Base-by-base conservation (phyloP, 2,329 filamentous ascomycete species). In the Berkeleyomyces rouxiae region DNA sequence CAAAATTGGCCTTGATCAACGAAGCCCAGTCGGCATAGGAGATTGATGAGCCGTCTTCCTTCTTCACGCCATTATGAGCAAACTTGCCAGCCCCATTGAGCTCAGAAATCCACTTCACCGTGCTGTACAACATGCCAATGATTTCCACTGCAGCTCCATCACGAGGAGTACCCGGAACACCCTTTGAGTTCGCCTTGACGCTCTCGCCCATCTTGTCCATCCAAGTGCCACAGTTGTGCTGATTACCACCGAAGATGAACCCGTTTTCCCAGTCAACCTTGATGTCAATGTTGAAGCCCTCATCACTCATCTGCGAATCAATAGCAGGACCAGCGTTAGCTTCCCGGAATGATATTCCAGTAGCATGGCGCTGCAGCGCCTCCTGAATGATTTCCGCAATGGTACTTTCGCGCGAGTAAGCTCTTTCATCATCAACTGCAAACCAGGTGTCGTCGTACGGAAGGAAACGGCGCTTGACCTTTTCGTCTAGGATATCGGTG, bases 121-220 rank as follows among this genome's bases (percentile, higher is more conserved):
- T 85, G 76, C 91, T 97, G 78, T 96, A 99, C 16, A 93, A 78
- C 63, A 99, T 81, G 58, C 93, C 95, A 0, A 86, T 96, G 70
- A 99, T 97, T 72, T 99, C 93, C 63, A 99, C 82, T 23, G 93
- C 90, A 49, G 93, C 90, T 39, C 93, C 93, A 71, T 99, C 95
- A 69, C 95, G 87, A 57, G 93, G 93, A n/a, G 93, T 99, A 7
- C 91, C 93, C 0, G 93, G 95, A 23, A 96, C 78, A 59, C 93
- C 95, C 76, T 96, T 97, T 70, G 85, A 96, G 64, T 87, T 86
- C 13, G 95, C 93, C 66, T 85, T 88, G 67, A 88, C 84, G 66
- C 90, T 96, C 73, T 99, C 93, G n/a, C 93, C 93, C 93, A 99
- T 99, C 80, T 99, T 99, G 78, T 99, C 93, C 90, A 96, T 96